Conservation (phyloP, 2,329 filamentous ascomycete genomes). For the Capronia coronata region DNA sequence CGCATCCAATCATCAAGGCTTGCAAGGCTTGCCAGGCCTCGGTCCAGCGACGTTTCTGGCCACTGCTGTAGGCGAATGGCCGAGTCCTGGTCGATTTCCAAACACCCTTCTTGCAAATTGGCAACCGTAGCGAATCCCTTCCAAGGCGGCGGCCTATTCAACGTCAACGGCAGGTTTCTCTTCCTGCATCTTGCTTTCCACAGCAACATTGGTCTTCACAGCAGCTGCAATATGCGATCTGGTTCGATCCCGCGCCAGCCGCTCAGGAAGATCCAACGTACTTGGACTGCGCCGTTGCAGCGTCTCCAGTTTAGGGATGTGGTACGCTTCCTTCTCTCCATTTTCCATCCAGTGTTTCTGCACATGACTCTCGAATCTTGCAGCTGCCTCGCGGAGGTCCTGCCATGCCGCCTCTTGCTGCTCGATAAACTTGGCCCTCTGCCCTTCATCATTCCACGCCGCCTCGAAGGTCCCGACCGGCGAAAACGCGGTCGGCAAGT, state of each 20-base stretch:
- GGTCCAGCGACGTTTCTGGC: too few species aligned
- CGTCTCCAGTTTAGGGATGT: conserved; percentile 17
- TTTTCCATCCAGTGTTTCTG: conserved; percentile 22
- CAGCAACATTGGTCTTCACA: background rate
- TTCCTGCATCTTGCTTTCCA: background rate
- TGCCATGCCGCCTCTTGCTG: conserved; percentile 34
- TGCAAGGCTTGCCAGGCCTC: too few species aligned
- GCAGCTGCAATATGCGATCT: background rate
- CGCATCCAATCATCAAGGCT: too few species aligned
- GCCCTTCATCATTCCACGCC: conserved; percentile 40
- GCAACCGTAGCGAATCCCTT: too few species aligned
- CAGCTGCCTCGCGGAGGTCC: conserved; percentile 27
- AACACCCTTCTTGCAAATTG: too few species aligned
- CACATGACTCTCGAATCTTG: conserved; percentile 28
- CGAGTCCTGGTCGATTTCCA: too few species aligned
- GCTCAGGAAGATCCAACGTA: conserved; percentile 11
- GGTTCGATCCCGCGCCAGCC: conserved; percentile 2
- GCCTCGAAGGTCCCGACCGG: conserved; percentile 34
- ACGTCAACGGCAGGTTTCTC: background rate
- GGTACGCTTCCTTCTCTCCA: conserved; percentile 16
- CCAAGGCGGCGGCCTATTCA: background rate
- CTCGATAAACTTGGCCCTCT: conserved; percentile 36
- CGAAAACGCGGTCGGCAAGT: conserved; percentile 50
- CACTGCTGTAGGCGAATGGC: too few species aligned
- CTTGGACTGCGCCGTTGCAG: conserved; percentile 8